These are phyloP conservation scores for Trametes sanguinea DNA, from an alignment of 768 basidiomycete species.

Conservation along the genomic window DNA sequence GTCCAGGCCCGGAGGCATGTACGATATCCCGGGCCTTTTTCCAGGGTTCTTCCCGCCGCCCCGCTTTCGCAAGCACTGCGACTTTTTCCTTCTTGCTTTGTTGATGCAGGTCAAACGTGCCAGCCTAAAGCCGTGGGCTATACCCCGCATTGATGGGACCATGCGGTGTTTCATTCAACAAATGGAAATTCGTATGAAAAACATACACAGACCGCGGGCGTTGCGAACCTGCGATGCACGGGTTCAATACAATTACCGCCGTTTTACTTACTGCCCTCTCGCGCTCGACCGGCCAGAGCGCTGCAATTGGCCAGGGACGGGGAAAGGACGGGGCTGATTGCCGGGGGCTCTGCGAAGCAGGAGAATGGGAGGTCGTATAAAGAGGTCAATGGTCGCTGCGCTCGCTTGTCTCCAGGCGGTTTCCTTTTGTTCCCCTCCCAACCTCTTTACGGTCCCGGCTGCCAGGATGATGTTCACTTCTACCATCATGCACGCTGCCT, in stretches of 20 bases:
- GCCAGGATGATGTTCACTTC: constrained; percentile 7
- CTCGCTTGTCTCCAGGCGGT: constrained; percentile 1
- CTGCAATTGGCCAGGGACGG: not conserved
- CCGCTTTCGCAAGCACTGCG: constrained; percentile 1
- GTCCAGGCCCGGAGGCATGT: constrained; percentile 8
- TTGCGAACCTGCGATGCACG: not conserved
- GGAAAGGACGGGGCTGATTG: constrained; percentile 20
- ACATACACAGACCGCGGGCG: not conserved
- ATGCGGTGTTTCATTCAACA: not conserved
- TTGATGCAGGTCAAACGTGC: not conserved
- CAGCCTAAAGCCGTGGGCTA: not conserved
- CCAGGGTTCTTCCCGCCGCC: not conserved
- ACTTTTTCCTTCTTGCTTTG: not conserved
- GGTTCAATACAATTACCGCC: not conserved
- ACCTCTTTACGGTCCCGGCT: constrained; percentile 1
- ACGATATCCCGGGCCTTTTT: constrained; percentile 7
- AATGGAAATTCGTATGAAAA: not conserved
- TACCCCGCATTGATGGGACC: constrained; percentile 7
- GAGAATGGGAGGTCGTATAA: constrained; percentile 1
- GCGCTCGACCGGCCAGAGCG: not conserved
- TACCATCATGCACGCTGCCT: constrained; percentile 1
- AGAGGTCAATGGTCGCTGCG: not conserved
- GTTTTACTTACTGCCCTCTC: constrained; percentile 6
- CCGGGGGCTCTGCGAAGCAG: constrained; percentile 12
- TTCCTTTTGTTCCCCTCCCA: constrained; percentile 1